phyloP scores from a whole-genome alignment of 1,139 yeast species.

The Ogataea hybrid region DNA sequence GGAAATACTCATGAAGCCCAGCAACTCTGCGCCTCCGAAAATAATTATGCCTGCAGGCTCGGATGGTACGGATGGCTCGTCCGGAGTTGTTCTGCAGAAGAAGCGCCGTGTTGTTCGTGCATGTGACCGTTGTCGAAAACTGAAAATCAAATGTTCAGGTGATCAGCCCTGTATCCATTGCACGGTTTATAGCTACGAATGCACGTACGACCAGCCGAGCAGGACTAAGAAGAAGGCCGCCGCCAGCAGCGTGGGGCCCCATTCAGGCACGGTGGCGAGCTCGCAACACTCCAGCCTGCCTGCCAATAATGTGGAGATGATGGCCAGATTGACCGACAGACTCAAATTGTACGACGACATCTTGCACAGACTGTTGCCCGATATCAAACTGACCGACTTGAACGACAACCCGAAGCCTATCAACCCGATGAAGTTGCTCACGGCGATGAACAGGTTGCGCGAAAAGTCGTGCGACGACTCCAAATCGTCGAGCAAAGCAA shows the following conservation, averaged over 20 bases:
- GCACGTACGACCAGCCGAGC: constrained; percentile 55
- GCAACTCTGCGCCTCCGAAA: constrained; percentile 23
- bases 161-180: constrained; percentile 86
- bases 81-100: constrained; percentile 37
- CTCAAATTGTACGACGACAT: constrained; percentile 32
- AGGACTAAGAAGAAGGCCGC: constrained; percentile 24
- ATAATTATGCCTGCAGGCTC: constrained; percentile 26
- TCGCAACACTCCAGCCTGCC: constrained; percentile 6
- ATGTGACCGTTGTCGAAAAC: constrained; percentile 66
- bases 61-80: constrained; percentile 12
- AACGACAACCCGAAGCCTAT: constrained; percentile 32
- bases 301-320: constrained; percentile 24
- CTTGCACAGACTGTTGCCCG: constrained; percentile 30
- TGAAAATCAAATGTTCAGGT: constrained; percentile 88
- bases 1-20: constrained; percentile 10
- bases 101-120: constrained; percentile 82
- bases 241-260: background rate
- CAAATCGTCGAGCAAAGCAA: constrained; percentile 16
- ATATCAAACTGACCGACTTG: constrained; percentile 30
- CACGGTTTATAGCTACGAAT: constrained; percentile 78
- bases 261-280: background rate
- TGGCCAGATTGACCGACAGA: constrained; percentile 29
- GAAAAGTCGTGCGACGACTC: constrained; percentile 22
- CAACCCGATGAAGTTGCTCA: constrained; percentile 30
- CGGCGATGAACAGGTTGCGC: constrained; percentile 28